Base-by-base conservation (phyloP, 768 basidiomycete genomes). In the Rhodotorula graminis region DNA sequence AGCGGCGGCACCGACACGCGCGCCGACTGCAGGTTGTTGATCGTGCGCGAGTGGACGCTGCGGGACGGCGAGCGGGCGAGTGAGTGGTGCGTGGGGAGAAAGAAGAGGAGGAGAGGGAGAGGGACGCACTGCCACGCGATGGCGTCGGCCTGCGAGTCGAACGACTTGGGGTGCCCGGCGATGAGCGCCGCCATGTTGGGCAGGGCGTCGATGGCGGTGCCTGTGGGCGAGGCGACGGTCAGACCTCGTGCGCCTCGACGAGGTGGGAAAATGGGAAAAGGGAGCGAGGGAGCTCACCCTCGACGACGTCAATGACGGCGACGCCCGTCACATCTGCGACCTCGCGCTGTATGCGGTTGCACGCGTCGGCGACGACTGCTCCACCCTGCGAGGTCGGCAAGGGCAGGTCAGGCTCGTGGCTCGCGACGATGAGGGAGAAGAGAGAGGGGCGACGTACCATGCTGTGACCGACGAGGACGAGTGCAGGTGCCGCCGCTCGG, bases 91-190 rank as follows among this genome's bases (percentile, higher is more conserved):
- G 56, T 19, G 57, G 14, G 49, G 60, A 47, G 60, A 40, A 42
- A 27, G 46, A 63, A 29, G 58, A 33, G 19, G 63, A 62, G 25
- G 46, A 50, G 33, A 61, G 21, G 56, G 57, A 27, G 55, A 44
- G 33, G 37, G 18, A 84, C 93, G 78, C 81, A 97, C 93, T 98
- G 95, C 96, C 96, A 99, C 71, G 91, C 88, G 55, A 99, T 87
- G 0, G 90, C 93, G 64, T 90, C 89, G 79, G 94, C 90, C 15
- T 89, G 82, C 57, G 86, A 90, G 65, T 87, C 86, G 80, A 98
- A 99, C 0, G 89, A 89, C 61, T 88, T 88, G 14, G 95, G 96
- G 19, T 93, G 87, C 40, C 88, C 86, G 69, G 90, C 89, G 44
- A 99, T 85, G 49, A 98, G 86, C 55, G 84, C 87, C 71, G 91